Conservation (phyloP, 345 rosid species). For the Citrus glauca region DNA sequence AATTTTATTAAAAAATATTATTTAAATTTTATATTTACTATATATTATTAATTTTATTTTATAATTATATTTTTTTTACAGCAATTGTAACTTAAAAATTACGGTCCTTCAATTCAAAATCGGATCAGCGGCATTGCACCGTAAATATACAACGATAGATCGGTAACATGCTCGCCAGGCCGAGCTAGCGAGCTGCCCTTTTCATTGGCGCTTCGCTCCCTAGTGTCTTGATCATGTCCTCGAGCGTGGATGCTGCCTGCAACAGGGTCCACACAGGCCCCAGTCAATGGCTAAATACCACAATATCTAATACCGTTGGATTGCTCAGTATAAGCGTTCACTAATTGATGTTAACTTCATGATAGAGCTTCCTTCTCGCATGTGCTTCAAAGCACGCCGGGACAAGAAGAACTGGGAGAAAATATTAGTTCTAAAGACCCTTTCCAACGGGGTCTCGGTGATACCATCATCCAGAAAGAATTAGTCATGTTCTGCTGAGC, state of each 20-base stretch:
- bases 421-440: constrained; percentile 64
- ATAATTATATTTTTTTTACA: too few species aligned
- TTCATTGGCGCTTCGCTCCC: constrained; percentile 54
- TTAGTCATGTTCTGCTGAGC: constrained; percentile 29
- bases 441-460: constrained; percentile 49
- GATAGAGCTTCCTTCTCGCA: constrained; percentile 64
- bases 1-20: too few species aligned
- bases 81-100: too few species aligned
- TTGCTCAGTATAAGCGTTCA: constrained; percentile 50
- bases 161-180: constrained; percentile 23
- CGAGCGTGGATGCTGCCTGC: constrained; percentile 30
- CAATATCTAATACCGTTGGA: constrained; percentile 46
- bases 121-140: too few species aligned
- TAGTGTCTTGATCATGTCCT: constrained; percentile 37
- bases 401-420: constrained; percentile 55
- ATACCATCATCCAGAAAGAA: constrained; percentile 44
- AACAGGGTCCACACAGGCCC: constrained; percentile 21
- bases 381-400: constrained; percentile 67
- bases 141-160: too few species aligned
- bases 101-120: too few species aligned
- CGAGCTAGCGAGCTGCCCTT: constrained; percentile 48
- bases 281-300: constrained; percentile 41
- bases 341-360: constrained; percentile 57
- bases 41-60: too few species aligned
- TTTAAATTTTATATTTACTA: too few species aligned